Evolutionary conservation across 2,329 filamentous ascomycete species (phyloP), one percentile per base, ranked within the genome.

Genomic region (Cercospora zeae-maydis): DNA sequence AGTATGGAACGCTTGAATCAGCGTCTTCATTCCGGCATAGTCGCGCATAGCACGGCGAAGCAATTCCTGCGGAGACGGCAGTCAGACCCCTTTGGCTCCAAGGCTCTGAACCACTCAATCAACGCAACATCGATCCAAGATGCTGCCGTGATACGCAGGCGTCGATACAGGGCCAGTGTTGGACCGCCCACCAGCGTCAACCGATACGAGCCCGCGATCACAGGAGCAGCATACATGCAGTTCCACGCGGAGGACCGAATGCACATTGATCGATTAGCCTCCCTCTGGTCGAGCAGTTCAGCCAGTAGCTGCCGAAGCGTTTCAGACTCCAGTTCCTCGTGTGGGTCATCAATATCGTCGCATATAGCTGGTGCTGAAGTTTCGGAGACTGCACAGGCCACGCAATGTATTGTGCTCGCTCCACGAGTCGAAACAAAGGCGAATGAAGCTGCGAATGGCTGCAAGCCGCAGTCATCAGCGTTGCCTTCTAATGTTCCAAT

Each of bases 1-100:
- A 74, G 73, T 54, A 73, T 77, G 14, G 75, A 65, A 24, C 49
- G 64, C 13, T 42, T 67, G 75, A 63, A 75, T 73, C 53, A 61
- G 30, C 62, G 65, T 34, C 49, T 62, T 16, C 27, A 34, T 13
- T 34, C 37, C 24, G 55, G 55, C 27, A 45, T 14, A 34, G 1
- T 30, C 2, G 7, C 49, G 13, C 3, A 31, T 16, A 24, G 30
- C 49, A 53, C 30, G 2, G 49, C 55, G 39, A 47, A 49, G 14
- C 19, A 49, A 10, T 11, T 19, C 5, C 16, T 30, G n/a, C 36
- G 33, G 30, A 58, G 37, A 13, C 55, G 55, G 1, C 55, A 58
- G 34, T 53, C 49, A 8, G 49, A 53, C 3, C 49, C 49, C 9
- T 58, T 33, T 5, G 55, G 55, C 36, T 31, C 37, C 1, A 58